Conservation (phyloP, 179 eudicot species). For the Sideroxylon spinosum region DNA sequence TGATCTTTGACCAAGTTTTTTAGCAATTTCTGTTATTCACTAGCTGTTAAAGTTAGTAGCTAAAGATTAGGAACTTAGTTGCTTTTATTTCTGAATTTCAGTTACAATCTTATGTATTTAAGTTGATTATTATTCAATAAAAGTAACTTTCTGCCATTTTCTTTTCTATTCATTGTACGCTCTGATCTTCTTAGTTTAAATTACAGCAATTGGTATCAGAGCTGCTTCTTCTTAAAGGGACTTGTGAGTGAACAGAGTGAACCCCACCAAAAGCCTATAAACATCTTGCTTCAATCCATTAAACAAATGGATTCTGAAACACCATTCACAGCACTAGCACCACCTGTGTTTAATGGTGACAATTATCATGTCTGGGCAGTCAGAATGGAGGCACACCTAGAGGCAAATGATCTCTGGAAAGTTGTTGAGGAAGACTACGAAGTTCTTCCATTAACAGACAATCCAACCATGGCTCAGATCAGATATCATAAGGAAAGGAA, state of each 20-base stretch:
- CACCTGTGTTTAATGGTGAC: background rate
- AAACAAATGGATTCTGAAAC: background rate
- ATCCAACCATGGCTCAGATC: background rate
- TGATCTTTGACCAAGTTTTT: no score
- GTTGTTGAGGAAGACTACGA: constrained; percentile 5
- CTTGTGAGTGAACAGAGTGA: background rate
- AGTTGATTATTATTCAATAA: no score
- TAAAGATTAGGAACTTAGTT: no score
- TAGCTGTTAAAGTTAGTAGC: no score
- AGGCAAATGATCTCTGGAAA: background rate
- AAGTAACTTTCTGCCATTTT: no score
- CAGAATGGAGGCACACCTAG: background rate
- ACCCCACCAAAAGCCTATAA: background rate
- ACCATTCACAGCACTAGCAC: background rate
- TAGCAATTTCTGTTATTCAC: no score
- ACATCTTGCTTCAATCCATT: background rate
- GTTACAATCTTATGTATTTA: no score
- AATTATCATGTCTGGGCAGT: background rate
- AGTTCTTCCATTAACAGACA: background rate
- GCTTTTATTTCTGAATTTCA: no score
- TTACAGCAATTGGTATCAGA: no score
- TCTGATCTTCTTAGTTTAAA: no score
- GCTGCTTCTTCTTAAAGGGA: background rate
- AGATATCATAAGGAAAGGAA: background rate
- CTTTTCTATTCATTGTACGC: no score